Evolutionary conservation across 1,284 basidiomycete genomes (phyloP).

Genomic region (Ganoderma boninense): DNA sequence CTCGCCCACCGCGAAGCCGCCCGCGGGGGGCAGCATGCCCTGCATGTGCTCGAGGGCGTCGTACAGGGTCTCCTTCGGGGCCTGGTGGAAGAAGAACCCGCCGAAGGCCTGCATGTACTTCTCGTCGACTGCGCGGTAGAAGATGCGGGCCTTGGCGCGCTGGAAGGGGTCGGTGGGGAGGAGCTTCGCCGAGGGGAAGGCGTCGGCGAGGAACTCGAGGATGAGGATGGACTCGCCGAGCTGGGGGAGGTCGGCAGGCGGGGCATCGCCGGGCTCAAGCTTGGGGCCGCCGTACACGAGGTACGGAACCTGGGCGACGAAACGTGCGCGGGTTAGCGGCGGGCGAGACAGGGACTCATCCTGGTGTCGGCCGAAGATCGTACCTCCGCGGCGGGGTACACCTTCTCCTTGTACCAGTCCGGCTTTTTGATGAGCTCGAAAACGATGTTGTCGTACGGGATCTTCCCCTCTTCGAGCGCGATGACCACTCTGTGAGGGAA

Average conservation of each 20-base stretch:
- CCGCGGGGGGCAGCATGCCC: conserved; percentile 40
- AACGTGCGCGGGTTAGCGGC: not conserved
- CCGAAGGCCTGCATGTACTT: conserved; percentile 48
- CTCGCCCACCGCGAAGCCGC: conserved; percentile 43
- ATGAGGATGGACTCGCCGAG: conserved; percentile 66
- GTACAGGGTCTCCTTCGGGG: conserved; percentile 50
- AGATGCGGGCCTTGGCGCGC: conserved; percentile 67
- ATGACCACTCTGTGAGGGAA: conserved; percentile 7
- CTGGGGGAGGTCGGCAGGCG: conserved; percentile 63
- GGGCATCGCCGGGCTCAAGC: conserved; percentile 53
- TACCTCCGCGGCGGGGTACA: conserved; percentile 41
- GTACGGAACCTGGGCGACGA: conserved; percentile 50
- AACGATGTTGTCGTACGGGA: conserved; percentile 26
- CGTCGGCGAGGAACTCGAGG: conserved; percentile 68
- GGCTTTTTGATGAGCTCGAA: conserved; percentile 46
- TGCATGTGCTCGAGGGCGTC: conserved; percentile 43
- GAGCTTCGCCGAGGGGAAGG: conserved; percentile 54
- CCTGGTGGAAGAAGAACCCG: conserved; percentile 41
- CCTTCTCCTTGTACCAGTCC: conserved; percentile 41
- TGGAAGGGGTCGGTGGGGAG: conserved; percentile 61
- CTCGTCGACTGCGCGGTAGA: conserved; percentile 59
- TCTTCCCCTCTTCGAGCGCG: conserved; percentile 26
- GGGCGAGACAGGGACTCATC: conserved; percentile 26
- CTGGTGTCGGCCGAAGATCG: not conserved
- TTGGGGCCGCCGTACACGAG: conserved; percentile 66